Conservation (phyloP, 164 flowering plant species). For the Piper betle region DNA sequence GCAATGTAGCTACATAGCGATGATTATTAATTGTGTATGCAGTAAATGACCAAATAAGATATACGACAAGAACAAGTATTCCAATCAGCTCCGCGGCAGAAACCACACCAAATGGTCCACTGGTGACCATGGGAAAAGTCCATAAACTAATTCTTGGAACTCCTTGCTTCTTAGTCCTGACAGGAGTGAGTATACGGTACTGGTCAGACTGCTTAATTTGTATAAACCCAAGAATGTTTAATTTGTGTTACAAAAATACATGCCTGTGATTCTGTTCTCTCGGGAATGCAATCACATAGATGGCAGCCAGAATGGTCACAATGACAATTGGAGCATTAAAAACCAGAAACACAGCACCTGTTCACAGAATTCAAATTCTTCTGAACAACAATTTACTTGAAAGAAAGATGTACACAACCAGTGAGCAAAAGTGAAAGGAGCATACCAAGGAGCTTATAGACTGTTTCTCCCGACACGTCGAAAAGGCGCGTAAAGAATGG, state of each 20-base stretch:
- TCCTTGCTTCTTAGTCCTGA: neutral
- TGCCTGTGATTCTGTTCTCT: conserved; percentile 15
- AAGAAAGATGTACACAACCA: neutral
- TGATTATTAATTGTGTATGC: too few relatives aligned
- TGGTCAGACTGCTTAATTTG: too few relatives aligned
- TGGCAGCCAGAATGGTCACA: conserved; percentile 40
- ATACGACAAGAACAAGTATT: neutral
- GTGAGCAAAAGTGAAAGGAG: neutral
- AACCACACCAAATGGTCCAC: neutral
- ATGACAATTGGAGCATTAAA: conserved; percentile 62
- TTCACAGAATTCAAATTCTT: conserved; percentile 5
- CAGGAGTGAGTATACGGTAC: too few relatives aligned
- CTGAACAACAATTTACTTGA: neutral
- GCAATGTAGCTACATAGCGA: neutral
- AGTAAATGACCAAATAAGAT: neutral
- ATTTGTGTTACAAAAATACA: too few relatives aligned
- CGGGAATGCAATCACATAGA: conserved; percentile 31
- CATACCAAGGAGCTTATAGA: conserved; percentile 58
- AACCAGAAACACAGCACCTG: conserved; percentile 54
- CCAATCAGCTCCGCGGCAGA: too few relatives aligned
- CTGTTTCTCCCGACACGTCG: conserved; percentile 14
- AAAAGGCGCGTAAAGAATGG: conserved; percentile 13
- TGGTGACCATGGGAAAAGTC: neutral
- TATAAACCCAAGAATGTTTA: too few relatives aligned
- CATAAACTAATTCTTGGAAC: neutral